Base-by-base conservation (phyloP, 768 basidiomycete species). In the Macrocybe gigantea region DNA sequence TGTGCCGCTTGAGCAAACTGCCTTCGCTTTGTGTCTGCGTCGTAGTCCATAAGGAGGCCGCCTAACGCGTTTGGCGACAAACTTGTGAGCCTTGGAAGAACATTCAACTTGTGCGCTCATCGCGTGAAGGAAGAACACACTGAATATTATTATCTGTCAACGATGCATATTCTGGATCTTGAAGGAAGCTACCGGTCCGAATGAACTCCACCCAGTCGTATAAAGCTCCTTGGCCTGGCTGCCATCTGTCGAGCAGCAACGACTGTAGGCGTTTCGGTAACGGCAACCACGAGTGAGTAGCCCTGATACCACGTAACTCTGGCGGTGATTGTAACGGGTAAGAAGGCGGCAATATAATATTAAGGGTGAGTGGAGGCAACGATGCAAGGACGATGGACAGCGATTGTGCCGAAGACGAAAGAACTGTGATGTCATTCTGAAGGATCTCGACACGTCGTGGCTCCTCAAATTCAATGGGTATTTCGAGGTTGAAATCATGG, bases 151-250 rank as follows among this genome's bases (percentile, higher is more conserved):
- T 38, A 44, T 34, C 42, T 30, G 32, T 33, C 35, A 10, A 33
- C 30, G 12, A 33, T 31, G 12, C 32, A 31, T 31, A 6, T 11
- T 33, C 32, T 44, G 14, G 82, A 57, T 30, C 64, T 5, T 65
- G 58, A 15, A 90, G 61, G 58, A 89, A 86, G 33, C 82, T 78
- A 3, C 81, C 87, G 7, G 71, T 78, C 15, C 80, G 78, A 43
- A 90, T 73, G 63, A 72, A 82, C 60, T 89, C 87, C 40, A 87
- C 69, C 85, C 85, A 88, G 35, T 66, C 69, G 54, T 82, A 89
- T 3, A 91, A 67, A 5, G 85, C 68, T 14, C 75, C 74, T 33
- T 83, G 75, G 12, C 80, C 82, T 6, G 70, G 60, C 44, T 73
- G 70, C 85, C 85, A 89, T 71, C 77, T 77, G 1, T 70, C 66